Evolutionary conservation across 495 filamentous ascomycete genomes (phyloP).

Genomic region (Neurospora discreta): DNA sequence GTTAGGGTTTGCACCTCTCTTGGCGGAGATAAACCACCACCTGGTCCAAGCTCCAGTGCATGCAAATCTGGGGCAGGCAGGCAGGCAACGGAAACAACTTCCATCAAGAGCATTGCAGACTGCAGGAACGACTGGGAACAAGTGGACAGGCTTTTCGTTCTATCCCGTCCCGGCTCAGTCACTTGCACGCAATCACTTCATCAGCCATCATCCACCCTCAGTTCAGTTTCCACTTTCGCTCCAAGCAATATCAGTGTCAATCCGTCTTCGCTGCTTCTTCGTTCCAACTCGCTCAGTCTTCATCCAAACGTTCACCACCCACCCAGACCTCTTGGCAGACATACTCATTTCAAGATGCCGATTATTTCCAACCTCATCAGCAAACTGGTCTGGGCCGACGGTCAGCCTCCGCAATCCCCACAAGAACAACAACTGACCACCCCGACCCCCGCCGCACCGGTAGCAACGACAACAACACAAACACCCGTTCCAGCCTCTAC

Average conservation of each 20-base stretch:
- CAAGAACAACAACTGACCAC: neutral
- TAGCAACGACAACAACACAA: neutral
- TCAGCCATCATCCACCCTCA: neutral
- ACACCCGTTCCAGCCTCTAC: neutral
- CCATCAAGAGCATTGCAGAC: neutral
- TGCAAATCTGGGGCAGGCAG: neutral
- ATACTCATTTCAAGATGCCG: constrained; percentile 2
- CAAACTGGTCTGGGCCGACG: constrained; percentile 1
- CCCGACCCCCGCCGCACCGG: neutral
- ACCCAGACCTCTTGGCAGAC: neutral
- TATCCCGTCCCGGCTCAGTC: neutral
- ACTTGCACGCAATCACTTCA: neutral
- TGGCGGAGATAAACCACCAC: neutral
- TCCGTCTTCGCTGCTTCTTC: neutral
- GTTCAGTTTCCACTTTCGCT: neutral
- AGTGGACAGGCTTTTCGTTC: neutral
- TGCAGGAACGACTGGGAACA: neutral
- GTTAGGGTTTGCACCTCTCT: neutral
- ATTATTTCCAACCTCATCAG: constrained; percentile 2
- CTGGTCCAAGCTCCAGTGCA: neutral
- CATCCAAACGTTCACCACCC: neutral
- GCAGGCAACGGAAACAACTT: neutral
- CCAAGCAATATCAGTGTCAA: neutral
- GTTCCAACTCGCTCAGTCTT: neutral
- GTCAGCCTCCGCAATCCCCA: neutral